phyloP scores from a whole-genome alignment of 2,329 filamentous ascomycete genomes.

The Xylaria sp. region DNA sequence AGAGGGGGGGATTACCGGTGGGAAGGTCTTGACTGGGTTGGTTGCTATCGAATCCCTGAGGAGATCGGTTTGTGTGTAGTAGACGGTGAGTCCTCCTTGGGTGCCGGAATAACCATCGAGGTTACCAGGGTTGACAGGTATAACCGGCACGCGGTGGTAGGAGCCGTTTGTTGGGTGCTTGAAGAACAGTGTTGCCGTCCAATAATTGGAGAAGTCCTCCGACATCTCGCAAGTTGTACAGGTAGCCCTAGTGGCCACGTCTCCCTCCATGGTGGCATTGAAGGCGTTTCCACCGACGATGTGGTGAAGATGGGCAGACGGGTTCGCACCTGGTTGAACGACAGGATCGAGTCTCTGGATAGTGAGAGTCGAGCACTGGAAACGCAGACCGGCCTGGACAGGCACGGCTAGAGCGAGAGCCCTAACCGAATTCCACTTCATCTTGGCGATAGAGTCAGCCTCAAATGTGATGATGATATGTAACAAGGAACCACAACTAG shows the following conservation, averaged over 20 bases:
- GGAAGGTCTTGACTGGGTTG: conserved; percentile 56
- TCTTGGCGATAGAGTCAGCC: conserved; percentile 25
- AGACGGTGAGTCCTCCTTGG: conserved; percentile 46
- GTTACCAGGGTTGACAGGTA: conserved; percentile 44
- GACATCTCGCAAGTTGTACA: conserved; percentile 46
- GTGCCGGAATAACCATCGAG: conserved; percentile 42
- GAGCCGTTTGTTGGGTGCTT: conserved; percentile 45
- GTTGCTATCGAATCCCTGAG: conserved; percentile 39
- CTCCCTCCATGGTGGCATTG: conserved; percentile 37
- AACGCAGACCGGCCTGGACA: conserved; percentile 39
- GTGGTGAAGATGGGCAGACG: conserved; percentile 37
- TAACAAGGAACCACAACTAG: conserved; percentile 1
- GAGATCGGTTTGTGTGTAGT: conserved; percentile 46
- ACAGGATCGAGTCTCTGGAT: conserved; percentile 39
- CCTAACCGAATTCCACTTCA: conserved; percentile 36
- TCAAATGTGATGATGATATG: conserved; percentile 3
- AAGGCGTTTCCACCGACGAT: conserved; percentile 41
- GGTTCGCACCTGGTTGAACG: conserved; percentile 35
- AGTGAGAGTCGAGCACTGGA: conserved; percentile 38
- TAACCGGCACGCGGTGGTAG: conserved; percentile 44
- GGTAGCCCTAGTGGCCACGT: conserved; percentile 32
- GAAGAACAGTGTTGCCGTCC: conserved; percentile 40
- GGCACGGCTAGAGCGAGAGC: conserved; percentile 33
- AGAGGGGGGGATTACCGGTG: conserved; percentile 44
- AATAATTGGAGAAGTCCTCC: conserved; percentile 46